These are phyloP conservation scores for Intubia oerlemansii DNA, from an alignment of 2,329 filamentous ascomycete species.

Conservation along the genomic window DNA sequence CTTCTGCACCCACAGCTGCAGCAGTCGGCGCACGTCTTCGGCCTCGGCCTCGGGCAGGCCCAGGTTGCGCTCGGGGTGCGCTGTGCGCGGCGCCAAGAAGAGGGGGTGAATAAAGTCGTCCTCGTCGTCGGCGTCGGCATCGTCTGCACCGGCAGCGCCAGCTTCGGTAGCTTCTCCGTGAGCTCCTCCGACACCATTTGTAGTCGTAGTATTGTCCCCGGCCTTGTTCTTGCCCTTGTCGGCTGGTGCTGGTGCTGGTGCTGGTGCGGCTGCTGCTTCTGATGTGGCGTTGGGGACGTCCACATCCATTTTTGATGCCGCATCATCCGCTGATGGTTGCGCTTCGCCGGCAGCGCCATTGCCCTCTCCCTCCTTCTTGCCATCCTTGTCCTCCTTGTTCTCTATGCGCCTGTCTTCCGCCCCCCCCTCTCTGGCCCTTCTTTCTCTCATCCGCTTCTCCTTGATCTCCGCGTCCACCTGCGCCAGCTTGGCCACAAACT, in stretches of 20 bases:
- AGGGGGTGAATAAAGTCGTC: slow-evolving; percentile 49
- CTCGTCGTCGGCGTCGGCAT: slow-evolving; percentile 9
- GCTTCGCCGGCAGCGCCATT: neutral
- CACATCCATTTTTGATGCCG: too few species aligned
- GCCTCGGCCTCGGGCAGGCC: slow-evolving; percentile 54
- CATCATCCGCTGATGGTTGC: too few species aligned
- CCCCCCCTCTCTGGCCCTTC: too few species aligned
- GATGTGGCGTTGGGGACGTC: too few species aligned
- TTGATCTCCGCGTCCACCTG: too few species aligned
- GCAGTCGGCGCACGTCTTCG: slow-evolving; percentile 52
- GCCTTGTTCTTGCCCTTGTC: slow-evolving; percentile 1
- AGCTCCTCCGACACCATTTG: too few species aligned
- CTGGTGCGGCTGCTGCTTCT: too few species aligned
- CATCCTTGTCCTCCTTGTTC: neutral
- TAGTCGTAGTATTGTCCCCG: neutral
- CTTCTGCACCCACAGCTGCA: slow-evolving; percentile 64
- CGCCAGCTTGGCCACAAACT: slow-evolving; percentile 16
- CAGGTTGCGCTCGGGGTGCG: slow-evolving; percentile 45
- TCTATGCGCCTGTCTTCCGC: too few species aligned
- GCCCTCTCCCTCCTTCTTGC: neutral
- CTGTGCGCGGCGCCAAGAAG: slow-evolving; percentile 42
- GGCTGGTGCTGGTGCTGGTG: too few species aligned
- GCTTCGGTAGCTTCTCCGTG: too few species aligned
- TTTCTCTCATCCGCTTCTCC: too few species aligned
- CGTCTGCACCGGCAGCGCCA: neutral